These are phyloP conservation scores for Tulasnella sp. DNA, from an alignment of 768 basidiomycete species.

Conservation along the genomic window DNA sequence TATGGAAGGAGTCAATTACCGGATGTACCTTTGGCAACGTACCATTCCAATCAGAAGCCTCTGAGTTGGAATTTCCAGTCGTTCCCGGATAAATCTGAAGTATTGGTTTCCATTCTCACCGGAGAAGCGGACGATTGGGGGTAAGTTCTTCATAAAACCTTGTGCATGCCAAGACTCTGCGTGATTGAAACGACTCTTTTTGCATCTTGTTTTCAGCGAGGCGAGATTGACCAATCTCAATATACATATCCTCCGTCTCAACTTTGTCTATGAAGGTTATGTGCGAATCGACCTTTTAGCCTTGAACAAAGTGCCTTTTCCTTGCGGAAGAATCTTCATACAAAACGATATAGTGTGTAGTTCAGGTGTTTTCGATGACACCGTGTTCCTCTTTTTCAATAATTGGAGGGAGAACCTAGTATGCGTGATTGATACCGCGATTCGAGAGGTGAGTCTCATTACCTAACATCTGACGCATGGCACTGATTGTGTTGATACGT, in stretches of 20 bases:
- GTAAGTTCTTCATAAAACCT: neutral
- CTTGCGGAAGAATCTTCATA: conserved; percentile 1
- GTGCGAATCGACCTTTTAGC: neutral
- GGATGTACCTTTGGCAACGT: too few species aligned
- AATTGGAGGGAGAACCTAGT: neutral
- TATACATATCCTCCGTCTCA: neutral
- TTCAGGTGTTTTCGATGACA: neutral
- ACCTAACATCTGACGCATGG: neutral
- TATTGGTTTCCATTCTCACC: conserved; percentile 6
- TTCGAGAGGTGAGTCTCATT: neutral
- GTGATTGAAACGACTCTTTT: too few species aligned
- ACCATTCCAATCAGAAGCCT: neutral
- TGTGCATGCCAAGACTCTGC: too few species aligned
- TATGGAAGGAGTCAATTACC: too few species aligned
- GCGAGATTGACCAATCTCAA: neutral
- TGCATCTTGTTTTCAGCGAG: neutral
- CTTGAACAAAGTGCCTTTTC: neutral
- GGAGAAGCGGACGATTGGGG: neutral
- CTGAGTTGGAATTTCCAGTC: conserved; percentile 14
- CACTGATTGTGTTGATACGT: neutral
- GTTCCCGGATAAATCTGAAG: conserved; percentile 6
- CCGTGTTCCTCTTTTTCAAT: neutral
- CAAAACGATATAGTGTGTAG: conserved; percentile 4
- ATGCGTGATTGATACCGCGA: conserved; percentile 4
- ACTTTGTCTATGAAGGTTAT: neutral